Evolutionary conservation across 306 rosid genomes (phyloP).

Genomic region (Sicyos baderoa): DNA sequence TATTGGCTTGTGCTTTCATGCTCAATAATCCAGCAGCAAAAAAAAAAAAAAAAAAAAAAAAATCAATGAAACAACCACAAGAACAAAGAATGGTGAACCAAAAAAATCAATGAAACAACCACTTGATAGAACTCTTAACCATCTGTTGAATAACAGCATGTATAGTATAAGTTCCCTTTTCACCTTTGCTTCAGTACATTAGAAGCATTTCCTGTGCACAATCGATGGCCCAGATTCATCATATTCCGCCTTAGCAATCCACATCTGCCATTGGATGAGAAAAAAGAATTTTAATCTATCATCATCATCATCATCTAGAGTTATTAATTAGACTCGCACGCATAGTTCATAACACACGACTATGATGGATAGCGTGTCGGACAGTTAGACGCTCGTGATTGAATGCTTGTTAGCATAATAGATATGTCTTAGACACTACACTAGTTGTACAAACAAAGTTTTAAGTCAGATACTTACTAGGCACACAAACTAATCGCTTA

Average conservation of each 20-base stretch:
- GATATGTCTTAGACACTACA: neutral
- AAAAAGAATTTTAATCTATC: neutral
- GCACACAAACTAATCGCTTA: neutral
- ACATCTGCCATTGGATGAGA: slow-evolving; percentile 52
- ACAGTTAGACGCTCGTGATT: too few relatives aligned
- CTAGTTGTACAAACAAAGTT: neutral
- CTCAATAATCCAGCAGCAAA: slow-evolving; percentile 45
- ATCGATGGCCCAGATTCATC: slow-evolving; percentile 96
- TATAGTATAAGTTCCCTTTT: slow-evolving; percentile 34
- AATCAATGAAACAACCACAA: slow-evolving; percentile 40
- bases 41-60: slow-evolving; percentile 1
- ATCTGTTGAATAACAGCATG: slow-evolving; percentile 32
- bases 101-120: slow-evolving; percentile 26
- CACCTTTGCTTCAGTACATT: slow-evolving; percentile 34
- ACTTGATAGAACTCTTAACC: slow-evolving; percentile 34
- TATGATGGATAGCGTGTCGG: too few relatives aligned
- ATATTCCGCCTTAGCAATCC: slow-evolving; percentile 94
- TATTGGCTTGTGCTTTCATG: slow-evolving; percentile 43
- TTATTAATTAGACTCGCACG: too few relatives aligned
- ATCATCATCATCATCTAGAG: neutral
- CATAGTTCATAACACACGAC: too few relatives aligned
- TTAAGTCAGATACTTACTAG: neutral
- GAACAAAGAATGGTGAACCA: slow-evolving; percentile 29
- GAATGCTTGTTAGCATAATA: too few relatives aligned
- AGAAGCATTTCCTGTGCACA: slow-evolving; percentile 98